Evolutionary conservation across 192 early-diverging fungal species (phyloP).

Genomic region (Oehlia diaphana): DNA sequence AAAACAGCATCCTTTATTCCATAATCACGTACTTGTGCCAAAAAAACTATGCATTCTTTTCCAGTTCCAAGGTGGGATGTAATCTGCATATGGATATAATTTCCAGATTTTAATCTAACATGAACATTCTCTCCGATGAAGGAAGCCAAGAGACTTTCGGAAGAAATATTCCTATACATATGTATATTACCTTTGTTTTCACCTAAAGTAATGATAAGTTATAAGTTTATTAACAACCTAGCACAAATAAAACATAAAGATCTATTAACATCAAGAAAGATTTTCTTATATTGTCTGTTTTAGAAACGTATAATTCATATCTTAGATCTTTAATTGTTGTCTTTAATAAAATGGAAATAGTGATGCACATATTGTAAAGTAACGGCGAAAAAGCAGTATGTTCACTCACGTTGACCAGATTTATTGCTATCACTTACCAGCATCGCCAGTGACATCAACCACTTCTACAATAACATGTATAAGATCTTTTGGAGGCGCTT

Average conservation of each 20-base stretch:
- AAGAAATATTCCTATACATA: constrained; percentile 25
- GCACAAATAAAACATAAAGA: too few species aligned
- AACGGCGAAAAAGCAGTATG: constrained; percentile 4
- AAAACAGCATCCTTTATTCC: constrained; percentile 26
- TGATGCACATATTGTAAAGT: constrained; percentile 25
- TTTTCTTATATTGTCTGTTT: too few species aligned
- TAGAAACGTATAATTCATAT: background rate
- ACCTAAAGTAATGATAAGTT: too few species aligned
- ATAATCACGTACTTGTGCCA: constrained; percentile 24
- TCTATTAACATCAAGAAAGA: too few species aligned
- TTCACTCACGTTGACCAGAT: too few species aligned
- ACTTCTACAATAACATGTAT: too few species aligned
- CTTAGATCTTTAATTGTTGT: background rate
- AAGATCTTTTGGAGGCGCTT: too few species aligned
- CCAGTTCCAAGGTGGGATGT: background rate
- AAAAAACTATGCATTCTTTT: constrained; percentile 26
- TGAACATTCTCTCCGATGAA: constrained; percentile 4
- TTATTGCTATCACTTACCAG: too few species aligned
- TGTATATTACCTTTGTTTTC: background rate
- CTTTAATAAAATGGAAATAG: constrained; percentile 27
- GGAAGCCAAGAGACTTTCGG: constrained; percentile 28
- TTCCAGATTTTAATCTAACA: background rate
- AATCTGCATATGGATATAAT: constrained; percentile 16
- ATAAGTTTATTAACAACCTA: too few species aligned
- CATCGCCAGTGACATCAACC: too few species aligned